Base-by-base conservation (phyloP, 192 early-diverging fungal species). In the Spinellus fusiger region DNA sequence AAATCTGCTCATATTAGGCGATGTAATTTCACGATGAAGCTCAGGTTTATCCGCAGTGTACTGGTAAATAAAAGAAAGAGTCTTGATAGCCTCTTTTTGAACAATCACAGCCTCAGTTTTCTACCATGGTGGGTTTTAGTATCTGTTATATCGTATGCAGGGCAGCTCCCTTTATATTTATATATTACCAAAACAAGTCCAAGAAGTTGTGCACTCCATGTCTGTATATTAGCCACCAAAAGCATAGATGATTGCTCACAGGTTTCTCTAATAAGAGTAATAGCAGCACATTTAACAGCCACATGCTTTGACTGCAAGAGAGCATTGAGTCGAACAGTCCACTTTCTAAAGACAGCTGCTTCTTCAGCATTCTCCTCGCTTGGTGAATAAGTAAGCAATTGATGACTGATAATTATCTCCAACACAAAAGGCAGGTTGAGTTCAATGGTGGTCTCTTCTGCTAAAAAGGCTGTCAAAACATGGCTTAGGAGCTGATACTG, bases 1-100 rank as follows among this genome's bases (percentile, higher is more conserved):
- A 48, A 80, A 81, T 49, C 73, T 68, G n/a, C 75, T 79, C 4
- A 84, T 54, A 35, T 74, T 72, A n/a, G 73, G 76, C 16, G 69
- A 62, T 12, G 77, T 73, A 35, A 84, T 61, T 62, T 84, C 82
- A 58, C 79, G 68, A 53, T 84, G 80, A 55, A 84, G 37, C 28
- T 84, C 79, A 18, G 76, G 77, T 37, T 71, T 73, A 46, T 78
- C 64, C 10, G 51, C 49, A 1, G 79, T 79, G 52, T 75, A 78
- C 16, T 64, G 65, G 61, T 80, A 81, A 28, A 84, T n/a, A 31
- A 67, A 67, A 2, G 72, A 71, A 23, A 84, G 53, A 1, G 77
- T 71, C 25, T 57, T 46, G 40, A 84, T 81, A 25, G 75, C 62
- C 6, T 60, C 73, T 35, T 75, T 68, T 33, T 76, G 57, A 9